Base-by-base conservation (phyloP, 805 yeast species). In the Danielia oregonensis region DNA sequence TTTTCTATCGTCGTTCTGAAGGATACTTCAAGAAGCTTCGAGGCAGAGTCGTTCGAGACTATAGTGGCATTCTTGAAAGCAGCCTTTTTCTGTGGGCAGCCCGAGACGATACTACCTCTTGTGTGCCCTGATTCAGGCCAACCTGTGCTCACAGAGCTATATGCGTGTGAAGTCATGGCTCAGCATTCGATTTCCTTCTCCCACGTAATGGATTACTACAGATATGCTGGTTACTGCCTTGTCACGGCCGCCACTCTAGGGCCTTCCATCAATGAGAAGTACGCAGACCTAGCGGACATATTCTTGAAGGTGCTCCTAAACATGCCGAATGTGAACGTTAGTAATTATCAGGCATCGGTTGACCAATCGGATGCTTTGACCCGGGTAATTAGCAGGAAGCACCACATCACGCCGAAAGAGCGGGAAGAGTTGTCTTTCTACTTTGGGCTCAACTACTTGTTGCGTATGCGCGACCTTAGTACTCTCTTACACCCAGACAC, bases 401-500 rank as follows among this genome's bases (percentile, higher is more conserved):
- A 22, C 26, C 22, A 41, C 23, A 27, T 44, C 3, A 17, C 51
- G 1, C 35, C 25, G 4, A 10, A 24, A 1, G 47, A 42, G 16
- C 39, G 51, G 19, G 49, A 43, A 9, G 49, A 46, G 24, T 26
- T 46, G 7, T 35, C 51, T 11, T 44, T 46, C 21, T 46, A 37
- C 27, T 46, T 24, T 18, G 30, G 44, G 6, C 23, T 46, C 18
- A 37, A 43, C 24, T 30, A 26, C 24, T 29, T 44, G n/a, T 31
- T 46, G 19, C 35, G 42, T 4, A 24, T 36, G 12, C 33, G 36
- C 16, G 26, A 35, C 3, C 15, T 46, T n/a, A 22, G 35, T 3
- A 29, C 27, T 4, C 28, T 41, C 26, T 39, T 40, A 6, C 29
- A 28, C 6, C 35, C 48, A 1, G 43, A 36, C 14, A 18, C 23